phyloP scores from a whole-genome alignment of 495 filamentous ascomycete species.

The Ascobolus immersus region DNA sequence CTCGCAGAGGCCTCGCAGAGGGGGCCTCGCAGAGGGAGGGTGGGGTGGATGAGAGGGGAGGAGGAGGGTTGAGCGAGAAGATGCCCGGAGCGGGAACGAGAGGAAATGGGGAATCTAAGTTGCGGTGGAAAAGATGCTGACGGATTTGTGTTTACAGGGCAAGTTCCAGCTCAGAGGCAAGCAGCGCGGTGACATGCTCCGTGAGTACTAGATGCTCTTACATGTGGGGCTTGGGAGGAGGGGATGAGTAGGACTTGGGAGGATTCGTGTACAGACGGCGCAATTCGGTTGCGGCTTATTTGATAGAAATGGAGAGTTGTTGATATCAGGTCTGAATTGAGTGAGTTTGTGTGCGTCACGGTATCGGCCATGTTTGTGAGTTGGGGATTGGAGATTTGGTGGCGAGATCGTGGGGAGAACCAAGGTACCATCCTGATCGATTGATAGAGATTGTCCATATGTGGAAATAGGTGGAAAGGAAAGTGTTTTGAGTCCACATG shows the following conservation, averaged over 20 bases:
- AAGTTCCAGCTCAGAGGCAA: slow-evolving; percentile 71
- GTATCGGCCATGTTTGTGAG: too few relatives aligned
- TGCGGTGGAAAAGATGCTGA: neutral
- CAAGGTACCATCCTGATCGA: too few relatives aligned
- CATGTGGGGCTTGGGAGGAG: neutral
- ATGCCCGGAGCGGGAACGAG: neutral
- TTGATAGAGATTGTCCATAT: too few relatives aligned
- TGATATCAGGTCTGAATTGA: too few relatives aligned
- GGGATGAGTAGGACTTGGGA: neutral
- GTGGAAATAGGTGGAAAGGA: too few relatives aligned
- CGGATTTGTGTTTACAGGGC: slow-evolving; percentile 30
- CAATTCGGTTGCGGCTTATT: too few relatives aligned
- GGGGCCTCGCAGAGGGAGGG: neutral
- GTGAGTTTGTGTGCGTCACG: too few relatives aligned
- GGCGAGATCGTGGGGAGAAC: too few relatives aligned
- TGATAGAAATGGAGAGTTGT: too few relatives aligned
- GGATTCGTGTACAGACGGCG: neutral
- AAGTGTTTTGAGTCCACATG: too few relatives aligned
- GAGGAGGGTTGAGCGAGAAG: slow-evolving; percentile 1
- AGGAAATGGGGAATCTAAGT: neutral
- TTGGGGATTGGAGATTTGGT: too few relatives aligned
- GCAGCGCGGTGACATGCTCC: slow-evolving; percentile 52
- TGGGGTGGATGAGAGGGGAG: slow-evolving; percentile 1
- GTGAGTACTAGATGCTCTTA: slow-evolving; percentile 34
- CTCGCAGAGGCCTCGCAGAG: neutral